phyloP scores from a whole-genome alignment of 2,329 filamentous ascomycete species.

The Cadophora luteo-olivacea region DNA sequence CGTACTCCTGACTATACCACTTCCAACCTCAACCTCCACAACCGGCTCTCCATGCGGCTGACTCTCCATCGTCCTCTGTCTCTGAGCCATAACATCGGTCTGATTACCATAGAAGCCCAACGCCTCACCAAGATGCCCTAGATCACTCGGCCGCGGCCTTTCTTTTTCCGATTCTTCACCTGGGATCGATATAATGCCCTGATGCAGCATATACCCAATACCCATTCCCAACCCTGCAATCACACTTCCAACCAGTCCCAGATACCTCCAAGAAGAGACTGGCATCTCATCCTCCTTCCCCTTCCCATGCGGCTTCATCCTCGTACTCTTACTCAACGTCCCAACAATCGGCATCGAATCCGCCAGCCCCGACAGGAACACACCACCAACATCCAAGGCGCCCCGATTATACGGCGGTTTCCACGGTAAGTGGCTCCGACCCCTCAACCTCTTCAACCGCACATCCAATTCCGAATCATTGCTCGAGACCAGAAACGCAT shows the following conservation, averaged over 20 bases:
- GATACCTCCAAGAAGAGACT: slow-evolving; percentile 34
- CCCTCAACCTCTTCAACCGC: slow-evolving; percentile 21
- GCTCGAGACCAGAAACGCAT: slow-evolving; percentile 36
- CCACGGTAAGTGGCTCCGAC: slow-evolving; percentile 42
- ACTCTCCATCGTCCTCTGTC: slow-evolving; percentile 26
- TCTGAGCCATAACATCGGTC: slow-evolving; percentile 32
- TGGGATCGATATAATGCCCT: slow-evolving; percentile 42
- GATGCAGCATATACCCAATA: slow-evolving; percentile 44
- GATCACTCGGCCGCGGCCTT: slow-evolving; percentile 20
- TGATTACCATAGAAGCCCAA: slow-evolving; percentile 37
- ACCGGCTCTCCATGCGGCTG: slow-evolving; percentile 28
- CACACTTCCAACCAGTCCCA: slow-evolving; percentile 37
- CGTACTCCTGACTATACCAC: slow-evolving; percentile 15
- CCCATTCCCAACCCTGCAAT: slow-evolving; percentile 42
- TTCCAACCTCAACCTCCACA: slow-evolving; percentile 35
- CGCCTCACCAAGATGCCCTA: slow-evolving; percentile 41
- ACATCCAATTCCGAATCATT: slow-evolving; percentile 24
- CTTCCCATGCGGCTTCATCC: slow-evolving; percentile 36
- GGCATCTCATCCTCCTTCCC: slow-evolving; percentile 33
- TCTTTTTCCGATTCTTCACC: slow-evolving; percentile 25
- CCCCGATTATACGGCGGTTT: slow-evolving; percentile 40
- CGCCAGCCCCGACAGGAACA: slow-evolving; percentile 39
- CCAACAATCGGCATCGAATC: slow-evolving; percentile 42
- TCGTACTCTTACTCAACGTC: slow-evolving; percentile 38
- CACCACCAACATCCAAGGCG: slow-evolving; percentile 37